Percentiles rank a stretch among this genome's conserved stretches.
These are phyloP conservation scores for Crucibulum laeve DNA, from an alignment of 768 basidiomycete species.

Conservation along the genomic window DNA sequence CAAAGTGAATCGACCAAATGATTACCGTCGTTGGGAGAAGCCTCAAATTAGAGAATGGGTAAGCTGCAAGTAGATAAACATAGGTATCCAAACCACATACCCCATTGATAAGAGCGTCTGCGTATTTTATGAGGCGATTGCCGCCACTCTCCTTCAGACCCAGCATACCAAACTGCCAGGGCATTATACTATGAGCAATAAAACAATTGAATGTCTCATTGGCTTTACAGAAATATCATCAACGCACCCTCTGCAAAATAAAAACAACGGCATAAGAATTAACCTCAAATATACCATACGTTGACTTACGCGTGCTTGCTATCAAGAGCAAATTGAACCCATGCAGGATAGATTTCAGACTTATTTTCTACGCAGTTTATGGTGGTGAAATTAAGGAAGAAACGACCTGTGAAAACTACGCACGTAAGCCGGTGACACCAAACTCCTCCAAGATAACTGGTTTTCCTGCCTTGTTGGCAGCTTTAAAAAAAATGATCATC, in stretches of 20 bases:
- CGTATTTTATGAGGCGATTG: constrained; percentile 51
- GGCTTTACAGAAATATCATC: not conserved
- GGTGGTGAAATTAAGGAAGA: not conserved
- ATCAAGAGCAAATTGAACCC: constrained; percentile 44
- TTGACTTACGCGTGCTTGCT: constrained; percentile 43
- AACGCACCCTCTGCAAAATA: constrained; percentile 22
- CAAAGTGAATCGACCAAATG: not conserved
- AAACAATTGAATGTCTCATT: constrained; percentile 2
- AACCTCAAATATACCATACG: not conserved
- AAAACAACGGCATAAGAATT: not conserved
- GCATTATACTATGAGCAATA: constrained; percentile 37
- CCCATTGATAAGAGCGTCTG: constrained; percentile 46
- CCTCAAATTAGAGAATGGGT: constrained; percentile 17
- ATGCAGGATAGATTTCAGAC: constrained; percentile 42
- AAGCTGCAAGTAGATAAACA: not conserved
- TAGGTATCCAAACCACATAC: constrained; percentile 16
- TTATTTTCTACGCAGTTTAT: constrained; percentile 37
- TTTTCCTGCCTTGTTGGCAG: constrained; percentile 49
- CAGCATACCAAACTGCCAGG: constrained; percentile 53
- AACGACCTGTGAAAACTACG: constrained; percentile 6
- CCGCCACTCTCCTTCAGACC: constrained; percentile 47
- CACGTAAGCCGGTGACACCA: constrained; percentile 42
- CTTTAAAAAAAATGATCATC: constrained; percentile 23
- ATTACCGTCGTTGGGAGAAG: constrained; percentile 53
- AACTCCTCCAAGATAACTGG: constrained; percentile 65